A percentile compares a stretch with the other conserved stretches of the same genome.
Evolutionary conservation across 306 rosid genomes (phyloP).

Genomic region (Arachis hypogaea): DNA sequence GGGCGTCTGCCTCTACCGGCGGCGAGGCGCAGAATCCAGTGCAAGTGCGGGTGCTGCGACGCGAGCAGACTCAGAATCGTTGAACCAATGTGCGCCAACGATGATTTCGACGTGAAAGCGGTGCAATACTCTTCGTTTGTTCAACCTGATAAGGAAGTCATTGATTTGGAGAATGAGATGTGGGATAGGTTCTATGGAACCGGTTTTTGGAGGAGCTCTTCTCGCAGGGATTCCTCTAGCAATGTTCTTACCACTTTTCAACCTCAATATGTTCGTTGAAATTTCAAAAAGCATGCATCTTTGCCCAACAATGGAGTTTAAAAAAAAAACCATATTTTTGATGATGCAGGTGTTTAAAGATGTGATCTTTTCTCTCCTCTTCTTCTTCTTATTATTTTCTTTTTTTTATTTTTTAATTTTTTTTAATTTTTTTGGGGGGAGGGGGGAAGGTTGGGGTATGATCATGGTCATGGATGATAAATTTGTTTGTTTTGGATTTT

Average conservation of each 20-base stretch:
- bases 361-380: too few species aligned
- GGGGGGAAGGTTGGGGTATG: too few species aligned
- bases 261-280: too few species aligned
- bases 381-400: too few species aligned
- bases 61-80: conserved; percentile 42
- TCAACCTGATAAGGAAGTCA: conserved; percentile 58
- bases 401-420: too few species aligned
- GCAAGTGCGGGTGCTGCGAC: conserved; percentile 48
- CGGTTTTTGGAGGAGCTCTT: conserved; percentile 93
- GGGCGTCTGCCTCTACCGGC: conserved; percentile 17
- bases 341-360: too few species aligned
- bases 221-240: conserved; percentile 56
- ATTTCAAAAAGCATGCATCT: too few species aligned
- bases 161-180: conserved; percentile 89
- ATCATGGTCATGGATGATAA: too few species aligned
- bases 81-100: conserved; percentile 34
- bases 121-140: conserved; percentile 17
- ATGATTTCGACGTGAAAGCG: conserved; percentile 32
- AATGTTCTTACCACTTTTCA: neutral
- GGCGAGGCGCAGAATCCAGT: conserved; percentile 26
- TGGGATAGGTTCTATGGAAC: conserved; percentile 73
- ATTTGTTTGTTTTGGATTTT: too few species aligned
- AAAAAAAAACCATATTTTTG: too few species aligned
- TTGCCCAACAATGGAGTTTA: too few species aligned
- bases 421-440: neutral